Percentiles rank a stretch among this genome's conserved stretches.
Evolutionary conservation across 441 rosid genomes (phyloP).

Genomic region (Eutrema salsugineum): DNA sequence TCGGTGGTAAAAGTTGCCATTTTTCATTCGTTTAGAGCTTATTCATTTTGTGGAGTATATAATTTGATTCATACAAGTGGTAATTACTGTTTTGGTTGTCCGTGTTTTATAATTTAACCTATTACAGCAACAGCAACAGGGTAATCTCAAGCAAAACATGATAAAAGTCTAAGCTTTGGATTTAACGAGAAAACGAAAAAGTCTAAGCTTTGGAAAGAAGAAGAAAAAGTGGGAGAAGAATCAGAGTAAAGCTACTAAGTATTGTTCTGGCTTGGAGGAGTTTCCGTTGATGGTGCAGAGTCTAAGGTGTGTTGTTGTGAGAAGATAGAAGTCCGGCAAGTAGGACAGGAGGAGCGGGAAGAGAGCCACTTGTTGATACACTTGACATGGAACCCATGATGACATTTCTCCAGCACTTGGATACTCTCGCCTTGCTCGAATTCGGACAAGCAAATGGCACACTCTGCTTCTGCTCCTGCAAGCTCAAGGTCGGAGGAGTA

Average conservation of each 20-base stretch:
- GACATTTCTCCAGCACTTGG: slow-evolving; percentile 60
- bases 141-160: slow-evolving; percentile 20
- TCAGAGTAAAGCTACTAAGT: not conserved
- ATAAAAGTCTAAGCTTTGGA: not conserved
- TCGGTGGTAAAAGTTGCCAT: not conserved
- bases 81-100: not conserved
- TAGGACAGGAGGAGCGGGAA: slow-evolving; percentile 68
- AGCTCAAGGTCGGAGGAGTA: slow-evolving; percentile 47
- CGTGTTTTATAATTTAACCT: not conserved
- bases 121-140: slow-evolving; percentile 1
- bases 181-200: not conserved
- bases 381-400: slow-evolving; percentile 69
- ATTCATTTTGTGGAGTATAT: not conserved
- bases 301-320: slow-evolving; percentile 1
- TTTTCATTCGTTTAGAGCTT: not conserved
- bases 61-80: not conserved
- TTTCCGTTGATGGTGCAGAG: not conserved
- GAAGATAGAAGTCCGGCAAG: slow-evolving; percentile 60
- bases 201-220: not conserved
- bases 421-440: slow-evolving; percentile 67
- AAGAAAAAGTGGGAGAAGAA: not conserved
- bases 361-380: slow-evolving; percentile 68
- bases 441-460: slow-evolving; percentile 79
- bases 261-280: slow-evolving; percentile 11
- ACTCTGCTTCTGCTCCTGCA: slow-evolving; percentile 55